Base-by-base conservation (phyloP, 768 basidiomycete genomes). In the Tulasnella sp. region DNA sequence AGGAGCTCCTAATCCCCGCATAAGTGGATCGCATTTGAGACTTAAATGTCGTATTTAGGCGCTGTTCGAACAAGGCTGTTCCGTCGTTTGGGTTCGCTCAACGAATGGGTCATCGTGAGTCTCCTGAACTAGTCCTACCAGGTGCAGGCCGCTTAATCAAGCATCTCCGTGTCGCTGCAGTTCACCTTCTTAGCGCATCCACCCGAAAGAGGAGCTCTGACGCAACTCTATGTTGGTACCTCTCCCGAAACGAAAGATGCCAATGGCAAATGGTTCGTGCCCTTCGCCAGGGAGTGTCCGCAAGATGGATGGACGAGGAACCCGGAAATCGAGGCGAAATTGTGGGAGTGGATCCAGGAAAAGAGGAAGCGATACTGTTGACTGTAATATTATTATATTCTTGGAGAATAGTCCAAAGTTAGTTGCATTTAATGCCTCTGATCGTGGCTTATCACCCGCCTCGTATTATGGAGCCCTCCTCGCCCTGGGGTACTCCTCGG, bases 321-420 rank as follows among this genome's bases (percentile, higher is more conserved):
- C 8, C 83, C 81, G 11, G 82, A 83, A 44, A 22, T 83, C 4
- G 86, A 84, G 9, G 81, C 82, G 75, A 85, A 77, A 81, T 72
- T 86, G 24, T 87, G 85, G 85, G 75, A 64, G 0, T 86, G 85
- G 85, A 69, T 87, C 50, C 85, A 86, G 76, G 84, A 85, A 31
- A 83, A 85, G 75, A 82, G 84, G 28, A 50, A 50, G 50, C 50
- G 18, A 20, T 22, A 20, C 22, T 22, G 50, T 50, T 50, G 22
- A 50, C 16, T 50, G 16, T 50, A 24, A 18, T 18, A 50, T 37
- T 37, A 37, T 37, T 37, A 6, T 37, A 37, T 6, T 37, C 37
- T 37, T 37, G 37, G 37, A 37, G 46, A 20, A 46, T 46, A 2
- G 11, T 46, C n/a, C 46, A 46, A 46, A 46, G 46, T 46, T 46